phyloP scores from a whole-genome alignment of 1,284 basidiomycete genomes.

The Boletus austroedulis region DNA sequence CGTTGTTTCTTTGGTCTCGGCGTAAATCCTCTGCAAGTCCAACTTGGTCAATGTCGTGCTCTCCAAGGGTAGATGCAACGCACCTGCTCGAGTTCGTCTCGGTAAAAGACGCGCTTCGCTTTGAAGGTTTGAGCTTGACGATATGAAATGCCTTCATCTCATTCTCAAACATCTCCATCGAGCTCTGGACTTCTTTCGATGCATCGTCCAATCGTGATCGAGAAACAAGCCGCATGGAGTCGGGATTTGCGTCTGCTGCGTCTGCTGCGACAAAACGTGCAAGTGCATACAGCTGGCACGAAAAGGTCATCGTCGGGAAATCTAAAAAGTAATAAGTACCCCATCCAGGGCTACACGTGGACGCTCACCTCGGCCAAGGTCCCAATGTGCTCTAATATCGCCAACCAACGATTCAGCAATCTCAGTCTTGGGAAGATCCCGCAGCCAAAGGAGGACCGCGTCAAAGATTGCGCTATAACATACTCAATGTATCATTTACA shows the following conservation, averaged over 20 bases:
- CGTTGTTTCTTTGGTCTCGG: slow-evolving; percentile 43
- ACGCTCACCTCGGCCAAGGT: slow-evolving; percentile 49
- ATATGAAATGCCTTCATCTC: slow-evolving; percentile 39
- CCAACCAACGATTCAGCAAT: slow-evolving; percentile 38
- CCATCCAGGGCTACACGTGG: not conserved
- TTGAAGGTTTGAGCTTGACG: slow-evolving; percentile 40
- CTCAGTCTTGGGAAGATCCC: slow-evolving; percentile 23
- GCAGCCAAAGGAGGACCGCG: slow-evolving; percentile 43
- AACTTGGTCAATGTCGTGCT: not conserved
- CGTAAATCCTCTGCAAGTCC: slow-evolving; percentile 21
- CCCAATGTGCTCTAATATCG: slow-evolving; percentile 51
- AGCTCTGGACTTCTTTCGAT: slow-evolving; percentile 15
- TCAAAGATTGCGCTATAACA: slow-evolving; percentile 44
- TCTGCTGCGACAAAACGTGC: slow-evolving; percentile 39
- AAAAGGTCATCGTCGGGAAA: slow-evolving; percentile 52
- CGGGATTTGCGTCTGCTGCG: slow-evolving; percentile 24
- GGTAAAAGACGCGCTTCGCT: slow-evolving; percentile 32
- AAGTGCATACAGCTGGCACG: slow-evolving; percentile 48
- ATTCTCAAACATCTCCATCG: slow-evolving; percentile 34
- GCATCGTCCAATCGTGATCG: slow-evolving; percentile 22
- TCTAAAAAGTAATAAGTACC: slow-evolving; percentile 37
- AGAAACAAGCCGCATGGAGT: slow-evolving; percentile 25
- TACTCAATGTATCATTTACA: slow-evolving; percentile 8
- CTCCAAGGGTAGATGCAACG: not conserved
- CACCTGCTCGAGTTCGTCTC: slow-evolving; percentile 28